Evolutionary conservation across 192 early-diverging fungal genomes (phyloP).

Genomic region (Backusella luteola): DNA sequence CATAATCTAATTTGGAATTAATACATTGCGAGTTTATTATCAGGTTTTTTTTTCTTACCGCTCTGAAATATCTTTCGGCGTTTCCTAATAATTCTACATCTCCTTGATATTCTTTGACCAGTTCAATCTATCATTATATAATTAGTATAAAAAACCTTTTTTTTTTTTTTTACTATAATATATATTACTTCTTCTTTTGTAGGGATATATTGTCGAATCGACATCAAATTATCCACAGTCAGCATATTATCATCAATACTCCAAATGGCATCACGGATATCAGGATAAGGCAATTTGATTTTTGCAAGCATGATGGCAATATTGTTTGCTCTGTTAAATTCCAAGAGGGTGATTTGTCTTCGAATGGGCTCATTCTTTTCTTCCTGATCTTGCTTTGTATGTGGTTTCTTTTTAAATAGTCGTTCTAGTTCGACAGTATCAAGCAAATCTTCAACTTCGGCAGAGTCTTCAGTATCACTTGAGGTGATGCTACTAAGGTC

Average conservation of each 20-base stretch:
- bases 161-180: neutral
- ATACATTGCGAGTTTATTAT: too few species aligned
- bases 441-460: constrained; percentile 7
- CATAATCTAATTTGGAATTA: constrained; percentile 38
- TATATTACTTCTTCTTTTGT: constrained; percentile 46
- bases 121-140: constrained; percentile 37
- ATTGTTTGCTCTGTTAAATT: constrained; percentile 56
- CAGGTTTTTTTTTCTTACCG: constrained; percentile 20
- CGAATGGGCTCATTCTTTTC: constrained; percentile 11
- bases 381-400: neutral
- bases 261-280: constrained; percentile 53
- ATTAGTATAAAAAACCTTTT: neutral
- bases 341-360: constrained; percentile 47
- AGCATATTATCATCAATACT: constrained; percentile 52
- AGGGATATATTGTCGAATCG: constrained; percentile 56
- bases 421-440: constrained; percentile 48
- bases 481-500: neutral
- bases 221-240: constrained; percentile 49
- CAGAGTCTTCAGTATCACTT: constrained; percentile 18
- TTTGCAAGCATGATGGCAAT: constrained; percentile 59
- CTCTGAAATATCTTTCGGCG: constrained; percentile 54
- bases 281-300: constrained; percentile 50
- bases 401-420: constrained; percentile 45
- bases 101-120: constrained; percentile 48
- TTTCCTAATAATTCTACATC: constrained; percentile 49